These are phyloP conservation scores for Spongiforma sp. DNA, from an alignment of 1,284 basidiomycete species.

Conservation along the genomic window DNA sequence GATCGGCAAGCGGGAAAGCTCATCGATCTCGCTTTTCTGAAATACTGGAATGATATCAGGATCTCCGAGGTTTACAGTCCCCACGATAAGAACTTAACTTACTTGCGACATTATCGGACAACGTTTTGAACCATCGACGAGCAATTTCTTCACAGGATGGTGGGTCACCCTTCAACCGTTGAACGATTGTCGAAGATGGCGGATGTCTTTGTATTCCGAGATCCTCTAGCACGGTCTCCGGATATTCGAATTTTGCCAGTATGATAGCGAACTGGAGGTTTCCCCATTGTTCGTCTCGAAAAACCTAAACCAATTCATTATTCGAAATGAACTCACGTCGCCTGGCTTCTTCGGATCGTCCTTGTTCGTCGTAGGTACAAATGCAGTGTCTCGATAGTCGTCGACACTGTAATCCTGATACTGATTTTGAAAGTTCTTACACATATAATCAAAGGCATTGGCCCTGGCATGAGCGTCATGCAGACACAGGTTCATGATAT, in stretches of 20 bases:
- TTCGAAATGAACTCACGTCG: conserved; percentile 56
- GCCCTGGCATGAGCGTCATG: conserved; percentile 48
- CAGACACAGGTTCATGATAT: conserved; percentile 69
- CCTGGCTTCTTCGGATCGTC: conserved; percentile 63
- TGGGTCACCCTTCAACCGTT: conserved; percentile 63
- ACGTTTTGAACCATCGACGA: conserved; percentile 61
- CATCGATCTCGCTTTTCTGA: background rate
- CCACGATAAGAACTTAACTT: background rate
- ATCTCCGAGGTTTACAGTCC: background rate
- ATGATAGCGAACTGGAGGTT: conserved; percentile 75
- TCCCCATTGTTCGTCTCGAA: conserved; percentile 69
- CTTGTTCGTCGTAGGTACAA: conserved; percentile 74
- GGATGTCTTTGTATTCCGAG: conserved; percentile 80
- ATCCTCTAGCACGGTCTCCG: conserved; percentile 56
- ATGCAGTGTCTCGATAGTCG: conserved; percentile 60
- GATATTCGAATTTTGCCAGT: conserved; percentile 52
- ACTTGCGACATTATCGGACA: conserved; percentile 5
- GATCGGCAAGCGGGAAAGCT: conserved; percentile 1
- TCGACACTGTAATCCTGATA: conserved; percentile 66
- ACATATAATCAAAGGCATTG: conserved; percentile 73
- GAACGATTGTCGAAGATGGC: conserved; percentile 62
- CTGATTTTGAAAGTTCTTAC: conserved; percentile 64
- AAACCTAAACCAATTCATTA: conserved; percentile 67
- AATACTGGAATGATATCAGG: conserved; percentile 3
- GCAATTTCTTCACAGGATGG: conserved; percentile 63